phyloP scores from a whole-genome alignment of 73 alveolate species.

The Paramecium bursaria region DNA sequence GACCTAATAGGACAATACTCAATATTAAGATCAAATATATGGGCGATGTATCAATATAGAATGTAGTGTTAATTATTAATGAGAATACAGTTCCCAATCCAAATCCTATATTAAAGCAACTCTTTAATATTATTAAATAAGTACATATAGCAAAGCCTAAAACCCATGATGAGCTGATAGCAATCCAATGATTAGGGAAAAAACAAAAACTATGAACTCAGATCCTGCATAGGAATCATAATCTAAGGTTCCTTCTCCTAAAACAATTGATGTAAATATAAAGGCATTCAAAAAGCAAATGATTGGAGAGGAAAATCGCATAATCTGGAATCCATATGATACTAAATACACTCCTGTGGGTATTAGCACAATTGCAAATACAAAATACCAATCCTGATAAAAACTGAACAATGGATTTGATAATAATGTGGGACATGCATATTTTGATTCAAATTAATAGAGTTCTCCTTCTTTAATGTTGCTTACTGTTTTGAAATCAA shows the following conservation, averaged over 20 bases:
- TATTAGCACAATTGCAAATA: too few relatives aligned
- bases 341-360: too few relatives aligned
- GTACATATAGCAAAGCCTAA: neutral
- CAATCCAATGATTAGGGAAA: conserved; percentile 7
- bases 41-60: neutral
- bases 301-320: too few relatives aligned
- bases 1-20: neutral
- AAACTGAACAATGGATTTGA: too few relatives aligned
- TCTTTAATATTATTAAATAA: neutral
- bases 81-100: neutral
- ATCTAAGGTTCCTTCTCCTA: conserved; percentile 49
- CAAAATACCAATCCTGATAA: too few relatives aligned
- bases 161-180: neutral
- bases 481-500: too few relatives aligned
- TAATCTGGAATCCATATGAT: too few relatives aligned
- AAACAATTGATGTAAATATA: conserved; percentile 14
- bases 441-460: too few relatives aligned
- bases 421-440: too few relatives aligned
- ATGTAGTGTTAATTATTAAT: neutral
- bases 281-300: too few relatives aligned
- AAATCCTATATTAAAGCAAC: conserved; percentile 29
- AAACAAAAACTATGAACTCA: neutral
- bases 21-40: conserved; percentile 8
- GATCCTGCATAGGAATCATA: conserved; percentile 16
- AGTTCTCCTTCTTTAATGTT: too few relatives aligned